Base-by-base conservation (phyloP, 805 yeast genomes). In the Pichia scutulata region DNA sequence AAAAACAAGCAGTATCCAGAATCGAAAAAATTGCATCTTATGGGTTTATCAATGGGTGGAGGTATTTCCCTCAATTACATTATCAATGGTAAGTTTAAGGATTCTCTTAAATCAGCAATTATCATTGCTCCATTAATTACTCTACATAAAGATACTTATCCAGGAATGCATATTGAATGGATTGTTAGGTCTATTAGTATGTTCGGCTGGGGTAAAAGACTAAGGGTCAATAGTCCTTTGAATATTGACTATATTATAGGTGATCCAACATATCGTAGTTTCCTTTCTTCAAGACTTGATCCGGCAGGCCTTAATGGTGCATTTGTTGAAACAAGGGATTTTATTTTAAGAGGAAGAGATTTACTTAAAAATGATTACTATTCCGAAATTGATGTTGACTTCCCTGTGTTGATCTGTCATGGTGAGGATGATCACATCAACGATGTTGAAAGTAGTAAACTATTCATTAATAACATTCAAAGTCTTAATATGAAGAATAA, bases 11-110 rank as follows among this genome's bases (percentile, higher is more conserved):
- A 51, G 10, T 52, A 52, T 18, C 49, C 56, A 1, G 71, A 70
- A 44, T 14, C 19, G 7, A n/a, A 33, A 16, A 76, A 76, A 53
- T 57, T 84, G 30, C 74, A 70, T 57, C 59, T 86, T 43, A 69
- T 76, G 59, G 89, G 92, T 1, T 88, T 82, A 56, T 84, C 89
- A 10, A 84, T 86, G 90, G 95, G 95, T 46, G 92, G 92, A 21
- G 90, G 84, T 0, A 79, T 86, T 46, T 70, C 69, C 0, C 67
- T 86, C 51, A 82, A 81, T 63, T 85, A 86, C 61, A 80, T 78
- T 4, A 71, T 78, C 37, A 60, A 62, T 30, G 90, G 90, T 2
- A 75, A 70, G 52, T 66, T 73, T 58, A 71, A 66, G 43, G 71
- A 74, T 25, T 57, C 71, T 19, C 52, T 86, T 24, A 66, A 69